These are phyloP conservation scores for Serendipita sp. DNA, from an alignment of 768 basidiomycete species.

Conservation along the genomic window DNA sequence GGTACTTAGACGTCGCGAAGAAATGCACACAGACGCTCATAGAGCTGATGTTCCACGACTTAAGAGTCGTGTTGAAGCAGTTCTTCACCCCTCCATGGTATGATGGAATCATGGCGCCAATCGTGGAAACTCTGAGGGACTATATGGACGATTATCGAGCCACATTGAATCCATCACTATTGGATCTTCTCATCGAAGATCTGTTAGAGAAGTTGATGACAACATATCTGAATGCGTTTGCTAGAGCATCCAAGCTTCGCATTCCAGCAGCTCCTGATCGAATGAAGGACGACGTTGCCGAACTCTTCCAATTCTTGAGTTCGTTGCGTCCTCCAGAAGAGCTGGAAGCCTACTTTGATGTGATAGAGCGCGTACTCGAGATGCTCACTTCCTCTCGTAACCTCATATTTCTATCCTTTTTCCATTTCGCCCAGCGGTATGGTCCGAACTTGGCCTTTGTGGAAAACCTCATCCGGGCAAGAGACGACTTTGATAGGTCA, in stretches of 20 bases:
- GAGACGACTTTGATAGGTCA: constrained; percentile 83
- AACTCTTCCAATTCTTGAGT: constrained; percentile 66
- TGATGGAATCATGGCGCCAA: constrained; percentile 70
- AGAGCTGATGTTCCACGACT: constrained; percentile 86
- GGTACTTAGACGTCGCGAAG: constrained; percentile 95
- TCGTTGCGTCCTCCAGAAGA: constrained; percentile 63
- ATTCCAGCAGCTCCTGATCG: constrained; percentile 75
- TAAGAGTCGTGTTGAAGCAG: constrained; percentile 69
- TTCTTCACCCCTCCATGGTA: constrained; percentile 84
- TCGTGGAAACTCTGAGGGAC: constrained; percentile 89
- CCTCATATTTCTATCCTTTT: constrained; percentile 84
- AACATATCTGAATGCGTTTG: constrained; percentile 74
- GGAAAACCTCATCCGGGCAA: constrained; percentile 73
- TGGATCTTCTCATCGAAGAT: constrained; percentile 86
- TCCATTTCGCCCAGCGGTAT: constrained; percentile 82
- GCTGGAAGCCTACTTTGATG: constrained; percentile 67
- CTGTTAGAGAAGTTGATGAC: constrained; percentile 82
- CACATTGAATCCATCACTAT: constrained; percentile 76
- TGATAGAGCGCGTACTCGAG: constrained; percentile 66
- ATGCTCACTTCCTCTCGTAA: constrained; percentile 77
- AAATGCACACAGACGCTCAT: constrained; percentile 91
- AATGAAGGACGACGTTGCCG: constrained; percentile 65
- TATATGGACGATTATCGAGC: constrained; percentile 91
- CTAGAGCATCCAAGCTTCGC: constrained; percentile 65
- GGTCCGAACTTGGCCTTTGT: constrained; percentile 88